These are phyloP conservation scores for Apium graveolens DNA, from an alignment of 129 eudicot species.

Conservation along the genomic window DNA sequence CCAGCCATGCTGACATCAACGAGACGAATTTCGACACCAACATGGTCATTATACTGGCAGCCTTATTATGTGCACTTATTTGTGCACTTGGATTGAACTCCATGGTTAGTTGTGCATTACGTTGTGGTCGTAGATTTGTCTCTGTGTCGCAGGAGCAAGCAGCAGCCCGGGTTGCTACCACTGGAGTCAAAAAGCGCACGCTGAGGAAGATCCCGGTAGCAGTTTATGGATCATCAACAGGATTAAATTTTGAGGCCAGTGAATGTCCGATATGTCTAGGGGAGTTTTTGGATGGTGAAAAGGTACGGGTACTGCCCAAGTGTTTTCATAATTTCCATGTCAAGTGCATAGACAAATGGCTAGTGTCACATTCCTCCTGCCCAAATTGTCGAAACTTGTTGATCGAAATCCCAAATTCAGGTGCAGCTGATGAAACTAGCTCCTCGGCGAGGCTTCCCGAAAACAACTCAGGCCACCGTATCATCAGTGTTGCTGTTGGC, in stretches of 20 bases:
- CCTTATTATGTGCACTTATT: constrained; percentile 39
- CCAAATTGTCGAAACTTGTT: constrained; percentile 52
- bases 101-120: constrained; percentile 28
- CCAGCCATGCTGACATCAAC: constrained; percentile 5
- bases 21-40: constrained; percentile 40
- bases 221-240: constrained; percentile 23
- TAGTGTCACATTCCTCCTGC: constrained; percentile 43
- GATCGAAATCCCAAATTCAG: constrained; percentile 15
- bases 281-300: constrained; percentile 54
- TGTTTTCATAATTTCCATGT: constrained; percentile 60
- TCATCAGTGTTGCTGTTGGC: neutral
- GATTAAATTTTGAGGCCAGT: constrained; percentile 7
- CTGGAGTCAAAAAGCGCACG: constrained; percentile 39
- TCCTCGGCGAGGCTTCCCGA: neutral
- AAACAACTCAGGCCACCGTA: neutral
- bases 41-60: constrained; percentile 59
- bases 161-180: constrained; percentile 5
- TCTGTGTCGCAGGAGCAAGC: constrained; percentile 21
- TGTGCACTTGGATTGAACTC: constrained; percentile 47
- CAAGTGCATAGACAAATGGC: constrained; percentile 57
- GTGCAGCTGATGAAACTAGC: neutral
- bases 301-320: constrained; percentile 39
- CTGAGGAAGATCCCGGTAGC: constrained; percentile 37
- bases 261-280: constrained; percentile 62
- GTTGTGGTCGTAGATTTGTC: constrained; percentile 32